Conservation (phyloP, 306 rosid species). For the Cicer cuneatum region DNA sequence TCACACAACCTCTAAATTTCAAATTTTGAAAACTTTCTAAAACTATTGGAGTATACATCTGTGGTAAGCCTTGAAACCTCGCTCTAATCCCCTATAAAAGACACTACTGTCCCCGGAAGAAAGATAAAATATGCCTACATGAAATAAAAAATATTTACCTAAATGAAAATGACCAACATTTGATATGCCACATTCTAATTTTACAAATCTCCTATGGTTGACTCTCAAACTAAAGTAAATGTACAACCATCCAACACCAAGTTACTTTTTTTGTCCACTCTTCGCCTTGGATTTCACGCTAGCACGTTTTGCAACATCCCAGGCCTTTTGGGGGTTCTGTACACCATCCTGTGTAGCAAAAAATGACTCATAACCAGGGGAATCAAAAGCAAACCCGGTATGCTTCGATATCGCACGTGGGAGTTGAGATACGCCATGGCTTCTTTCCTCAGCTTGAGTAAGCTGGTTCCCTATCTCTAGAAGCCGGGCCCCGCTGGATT, state of each 20-base stretch:
- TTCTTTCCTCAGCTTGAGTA: constrained; percentile 73
- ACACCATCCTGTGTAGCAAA: constrained; percentile 86
- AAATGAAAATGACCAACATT: constrained; percentile 38
- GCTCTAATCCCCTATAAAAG: constrained; percentile 20
- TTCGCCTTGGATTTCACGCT: constrained; percentile 66
- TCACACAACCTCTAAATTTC: background rate
- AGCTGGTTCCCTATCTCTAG: constrained; percentile 68
- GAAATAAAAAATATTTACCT: constrained; percentile 30
- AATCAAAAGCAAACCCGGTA: constrained; percentile 96
- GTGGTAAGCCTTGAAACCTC: constrained; percentile 28
- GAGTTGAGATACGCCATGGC: constrained; percentile 74
- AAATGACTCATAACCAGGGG: constrained; percentile 93
- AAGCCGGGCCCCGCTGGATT: constrained; percentile 54
- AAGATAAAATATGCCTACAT: constrained; percentile 21
- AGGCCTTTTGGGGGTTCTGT: constrained; percentile 83
- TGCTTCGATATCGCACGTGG: constrained; percentile 77
- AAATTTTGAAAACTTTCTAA: constrained; percentile 32
- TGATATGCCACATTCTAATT: constrained; percentile 56
- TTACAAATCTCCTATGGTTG: constrained; percentile 57
- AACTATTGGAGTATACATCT: constrained; percentile 52
- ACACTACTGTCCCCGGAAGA: background rate
- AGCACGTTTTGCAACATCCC: constrained; percentile 98
- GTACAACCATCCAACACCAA: constrained; percentile 55
- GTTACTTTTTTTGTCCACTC: constrained; percentile 54
- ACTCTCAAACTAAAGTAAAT: constrained; percentile 43